Base-by-base conservation (phyloP, 306 rosid genomes). In the Vicia faba region DNA sequence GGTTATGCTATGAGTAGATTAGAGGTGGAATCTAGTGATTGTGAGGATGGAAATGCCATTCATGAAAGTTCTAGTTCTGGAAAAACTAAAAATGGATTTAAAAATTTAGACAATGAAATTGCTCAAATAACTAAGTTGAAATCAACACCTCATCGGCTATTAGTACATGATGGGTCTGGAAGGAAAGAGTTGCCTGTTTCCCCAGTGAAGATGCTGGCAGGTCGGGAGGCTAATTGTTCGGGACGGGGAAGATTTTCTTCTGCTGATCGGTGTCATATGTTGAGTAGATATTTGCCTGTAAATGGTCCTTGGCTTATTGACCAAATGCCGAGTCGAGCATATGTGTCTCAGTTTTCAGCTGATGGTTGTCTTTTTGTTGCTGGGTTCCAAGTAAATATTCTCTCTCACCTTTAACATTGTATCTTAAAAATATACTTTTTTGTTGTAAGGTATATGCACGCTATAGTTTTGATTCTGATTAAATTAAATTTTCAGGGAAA, bases 291-390 rank as follows among this genome's bases (percentile, higher is more conserved):
- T 79, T 81, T 92, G 80, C 98, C 98, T 2, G 91, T 86, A 35
- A 87, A 87, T 67, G 98, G 96, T 76, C 96, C 96, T 10, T 84
- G 88, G 88, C 89, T 77, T 40, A 74, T 92, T 2, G 96, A 86
- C 55, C 91, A 83, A 75, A 76, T 81, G 93, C 57, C 77, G 45
- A 83, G 88, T 72, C 88, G 96, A 65, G 96, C 89, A 3, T 92
- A 89, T 69, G 93, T 92, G 70, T 89, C 98, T 15, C 96, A 92
- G 84, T 92, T 92, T 84, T 89, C 96, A 18, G 81, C 85, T 19
- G 96, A 92, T 73, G 98, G 98, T 75, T 89, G 96, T 66, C 88
- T 92, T 41, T 86, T 89, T 71, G 70, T 92, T 60, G 91, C 96
- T 49, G 93, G 93, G 33, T 92, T 87, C 80, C 98, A 92, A 96